Percentiles rank a stretch among this genome's conserved stretches.
These are phyloP conservation scores for Tetraselmis striata DNA, from an alignment of 139 green algal species.

Conservation along the genomic window DNA sequence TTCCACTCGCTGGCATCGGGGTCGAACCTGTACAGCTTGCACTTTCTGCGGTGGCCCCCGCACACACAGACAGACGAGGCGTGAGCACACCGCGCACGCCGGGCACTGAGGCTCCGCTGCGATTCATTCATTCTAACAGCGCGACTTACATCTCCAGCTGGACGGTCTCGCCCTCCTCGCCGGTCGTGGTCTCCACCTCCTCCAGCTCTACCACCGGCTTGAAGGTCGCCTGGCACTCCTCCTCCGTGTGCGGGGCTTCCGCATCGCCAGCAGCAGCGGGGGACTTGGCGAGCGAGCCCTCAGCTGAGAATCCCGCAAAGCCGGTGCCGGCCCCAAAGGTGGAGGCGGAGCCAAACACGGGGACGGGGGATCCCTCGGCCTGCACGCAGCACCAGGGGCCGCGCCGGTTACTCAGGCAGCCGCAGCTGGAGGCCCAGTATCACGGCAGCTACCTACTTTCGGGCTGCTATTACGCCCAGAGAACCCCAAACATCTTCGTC, in stretches of 20 bases:
- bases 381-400: background rate
- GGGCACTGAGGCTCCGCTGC: background rate
- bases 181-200: slow-evolving; percentile 85
- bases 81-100: background rate
- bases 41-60: slow-evolving; percentile 77
- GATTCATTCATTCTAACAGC: background rate
- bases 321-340: slow-evolving; percentile 49
- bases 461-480: too few relatives aligned
- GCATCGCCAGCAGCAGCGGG: slow-evolving; percentile 4
- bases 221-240: slow-evolving; percentile 85
- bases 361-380: slow-evolving; percentile 25
- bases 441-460: too few relatives aligned
- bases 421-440: too few relatives aligned
- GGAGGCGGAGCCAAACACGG: slow-evolving; percentile 56
- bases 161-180: slow-evolving; percentile 89
- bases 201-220: slow-evolving; percentile 92
- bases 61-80: background rate
- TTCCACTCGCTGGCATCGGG: slow-evolving; percentile 91
- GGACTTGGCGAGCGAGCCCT: slow-evolving; percentile 15
- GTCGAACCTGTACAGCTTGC: slow-evolving; percentile 56
- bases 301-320: slow-evolving; percentile 64
- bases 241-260: slow-evolving; percentile 39
- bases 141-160: slow-evolving; percentile 79
- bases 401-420: too few relatives aligned
- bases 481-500: too few relatives aligned